Percentiles rank a stretch among this genome's conserved stretches.
Evolutionary conservation across 306 rosid species (phyloP).

Genomic region (Pyrus betulifolia): DNA sequence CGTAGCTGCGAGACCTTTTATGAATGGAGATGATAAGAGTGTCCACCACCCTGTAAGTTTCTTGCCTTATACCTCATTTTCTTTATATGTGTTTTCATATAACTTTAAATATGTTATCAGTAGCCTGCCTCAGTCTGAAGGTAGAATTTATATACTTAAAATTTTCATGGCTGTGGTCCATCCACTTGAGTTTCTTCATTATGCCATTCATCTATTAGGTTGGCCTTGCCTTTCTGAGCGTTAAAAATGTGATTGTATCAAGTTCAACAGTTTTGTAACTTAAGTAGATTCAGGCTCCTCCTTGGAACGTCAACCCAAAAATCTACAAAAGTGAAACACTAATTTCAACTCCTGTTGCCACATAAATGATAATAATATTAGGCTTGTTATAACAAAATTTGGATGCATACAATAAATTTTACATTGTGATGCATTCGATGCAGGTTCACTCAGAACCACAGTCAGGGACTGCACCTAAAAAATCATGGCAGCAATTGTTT

Average conservation of each 20-base stretch:
- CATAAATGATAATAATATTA: background rate
- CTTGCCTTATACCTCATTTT: conserved; percentile 13
- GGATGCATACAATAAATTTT: conserved; percentile 14
- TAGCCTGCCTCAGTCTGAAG: conserved; percentile 1
- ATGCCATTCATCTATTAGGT: background rate
- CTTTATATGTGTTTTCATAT: background rate
- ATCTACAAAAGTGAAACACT: background rate
- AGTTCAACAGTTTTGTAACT: background rate
- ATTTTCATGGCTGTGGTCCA: background rate
- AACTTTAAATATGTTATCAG: background rate
- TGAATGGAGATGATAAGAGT: conserved; percentile 61
- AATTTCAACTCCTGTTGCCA: conserved; percentile 6
- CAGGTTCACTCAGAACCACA: conserved; percentile 68
- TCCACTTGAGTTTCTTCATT: background rate
- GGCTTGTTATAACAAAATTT: background rate
- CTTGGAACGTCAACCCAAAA: background rate
- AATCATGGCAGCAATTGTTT: conserved; percentile 95
- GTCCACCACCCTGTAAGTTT: conserved; percentile 65
- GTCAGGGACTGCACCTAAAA: conserved; percentile 64
- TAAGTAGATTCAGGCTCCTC: background rate
- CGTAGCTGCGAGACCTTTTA: conserved; percentile 42
- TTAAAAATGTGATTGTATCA: background rate
- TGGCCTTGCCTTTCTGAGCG: background rate
- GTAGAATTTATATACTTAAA: background rate
- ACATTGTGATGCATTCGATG: conserved; percentile 32